These are phyloP conservation scores for Phytophthora lateralis DNA, from an alignment of 352 stramenopile genomes.

Conservation along the genomic window DNA sequence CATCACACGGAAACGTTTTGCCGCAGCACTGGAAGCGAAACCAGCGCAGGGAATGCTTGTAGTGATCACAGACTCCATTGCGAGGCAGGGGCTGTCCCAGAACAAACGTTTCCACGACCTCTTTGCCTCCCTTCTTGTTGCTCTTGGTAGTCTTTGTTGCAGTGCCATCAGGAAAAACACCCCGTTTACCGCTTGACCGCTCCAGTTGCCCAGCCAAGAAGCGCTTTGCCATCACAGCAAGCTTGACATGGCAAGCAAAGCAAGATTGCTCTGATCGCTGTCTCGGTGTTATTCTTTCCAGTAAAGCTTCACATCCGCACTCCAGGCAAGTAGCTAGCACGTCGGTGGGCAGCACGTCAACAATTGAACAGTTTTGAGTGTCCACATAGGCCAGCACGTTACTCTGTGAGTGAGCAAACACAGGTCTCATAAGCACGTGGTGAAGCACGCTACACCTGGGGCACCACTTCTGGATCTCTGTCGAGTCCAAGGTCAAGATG, in stretches of 20 bases:
- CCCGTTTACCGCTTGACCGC: conserved; percentile 19
- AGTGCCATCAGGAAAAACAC: conserved; percentile 8
- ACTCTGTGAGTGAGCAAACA: conserved; percentile 75
- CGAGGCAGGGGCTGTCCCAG: conserved; percentile 71
- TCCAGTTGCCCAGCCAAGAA: conserved; percentile 44
- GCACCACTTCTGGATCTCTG: conserved; percentile 76
- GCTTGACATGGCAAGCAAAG: conserved; percentile 80
- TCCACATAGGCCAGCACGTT: conserved; percentile 70
- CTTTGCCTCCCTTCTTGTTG: conserved; percentile 43
- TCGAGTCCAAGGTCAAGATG: conserved; percentile 47
- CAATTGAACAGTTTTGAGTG: conserved; percentile 72
- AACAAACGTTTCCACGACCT: conserved; percentile 57
- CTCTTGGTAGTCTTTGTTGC: conserved; percentile 34
- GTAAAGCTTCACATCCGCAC: conserved; percentile 68
- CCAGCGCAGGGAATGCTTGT: conserved; percentile 81
- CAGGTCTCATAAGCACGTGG: conserved; percentile 60
- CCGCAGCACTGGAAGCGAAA: conserved; percentile 89
- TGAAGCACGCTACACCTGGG: conserved; percentile 79
- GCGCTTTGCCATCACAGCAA: conserved; percentile 71
- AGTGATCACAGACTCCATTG: conserved; percentile 79
- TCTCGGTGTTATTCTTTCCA: conserved; percentile 52
- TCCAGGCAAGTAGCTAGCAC: conserved; percentile 75
- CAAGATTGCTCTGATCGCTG: conserved; percentile 70
- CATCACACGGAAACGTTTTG: conserved; percentile 81
- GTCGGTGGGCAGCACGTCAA: conserved; percentile 74